These are phyloP conservation scores for Collybia sordida DNA, from an alignment of 768 basidiomycete species.

Conservation along the genomic window DNA sequence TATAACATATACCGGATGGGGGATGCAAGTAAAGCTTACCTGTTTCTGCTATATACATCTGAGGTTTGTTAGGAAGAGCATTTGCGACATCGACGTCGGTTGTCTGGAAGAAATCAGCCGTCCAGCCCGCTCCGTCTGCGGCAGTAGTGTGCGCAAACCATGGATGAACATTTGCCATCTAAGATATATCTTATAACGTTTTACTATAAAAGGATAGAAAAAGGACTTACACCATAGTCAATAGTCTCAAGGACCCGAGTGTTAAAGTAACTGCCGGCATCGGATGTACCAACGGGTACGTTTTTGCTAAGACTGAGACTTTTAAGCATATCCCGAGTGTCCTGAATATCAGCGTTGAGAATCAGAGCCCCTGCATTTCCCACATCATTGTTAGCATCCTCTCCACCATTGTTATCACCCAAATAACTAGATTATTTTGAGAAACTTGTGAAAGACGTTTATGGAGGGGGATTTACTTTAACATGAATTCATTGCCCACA, in stretches of 20 bases:
- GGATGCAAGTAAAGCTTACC: conserved; percentile 32
- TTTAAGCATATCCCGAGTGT: conserved; percentile 57
- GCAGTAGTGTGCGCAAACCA: conserved; percentile 86
- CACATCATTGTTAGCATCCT: conserved; percentile 54
- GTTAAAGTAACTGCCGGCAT: conserved; percentile 88
- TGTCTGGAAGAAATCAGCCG: conserved; percentile 69
- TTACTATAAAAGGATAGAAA: neutral
- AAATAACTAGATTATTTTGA: conserved; percentile 48
- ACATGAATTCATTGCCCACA: conserved; percentile 91
- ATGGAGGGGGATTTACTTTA: conserved; percentile 50
- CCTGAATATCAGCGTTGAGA: conserved; percentile 64
- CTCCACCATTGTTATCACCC: conserved; percentile 43
- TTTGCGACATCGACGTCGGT: conserved; percentile 59
- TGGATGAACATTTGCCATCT: conserved; percentile 91
- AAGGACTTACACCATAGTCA: conserved; percentile 66
- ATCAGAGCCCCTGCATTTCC: conserved; percentile 63
- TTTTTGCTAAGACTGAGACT: conserved; percentile 55
- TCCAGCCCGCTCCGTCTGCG: conserved; percentile 76
- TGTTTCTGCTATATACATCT: conserved; percentile 93
- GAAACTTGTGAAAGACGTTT: neutral
- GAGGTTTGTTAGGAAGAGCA: conserved; percentile 64
- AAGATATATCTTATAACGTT: neutral
- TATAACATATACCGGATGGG: neutral
- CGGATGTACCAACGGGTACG: conserved; percentile 74
- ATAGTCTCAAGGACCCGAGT: conserved; percentile 57